Conservation (phyloP, 331 rosid genomes). For the Quercus phellos region DNA sequence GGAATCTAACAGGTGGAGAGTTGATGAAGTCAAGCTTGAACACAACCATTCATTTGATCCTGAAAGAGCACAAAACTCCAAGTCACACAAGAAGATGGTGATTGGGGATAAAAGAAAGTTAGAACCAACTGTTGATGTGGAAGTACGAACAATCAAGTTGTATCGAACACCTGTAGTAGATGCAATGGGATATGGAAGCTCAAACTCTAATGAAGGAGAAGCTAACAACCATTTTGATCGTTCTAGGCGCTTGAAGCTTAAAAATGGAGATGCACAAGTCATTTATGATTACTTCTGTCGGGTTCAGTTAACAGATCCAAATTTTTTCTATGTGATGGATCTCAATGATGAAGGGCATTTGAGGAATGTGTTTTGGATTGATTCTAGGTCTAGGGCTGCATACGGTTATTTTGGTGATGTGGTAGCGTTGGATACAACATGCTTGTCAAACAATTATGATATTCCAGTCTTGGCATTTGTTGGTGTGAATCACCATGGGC, state of each 20-base stretch:
- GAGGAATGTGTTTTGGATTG: constrained; percentile 85
- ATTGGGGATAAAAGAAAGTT: constrained; percentile 68
- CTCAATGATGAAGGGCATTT: constrained; percentile 78
- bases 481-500: constrained; percentile 91
- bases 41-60: constrained; percentile 96
- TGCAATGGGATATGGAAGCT: constrained; percentile 51
- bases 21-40: constrained; percentile 90
- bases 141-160: constrained; percentile 86
- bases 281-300: constrained; percentile 58
- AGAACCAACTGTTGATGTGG: constrained; percentile 75
- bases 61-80: constrained; percentile 89
- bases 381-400: constrained; percentile 82
- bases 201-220: constrained; percentile 61
- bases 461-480: constrained; percentile 70
- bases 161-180: constrained; percentile 62
- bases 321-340: constrained; percentile 82
- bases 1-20: constrained; percentile 86
- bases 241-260: constrained; percentile 61
- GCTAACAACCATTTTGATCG: constrained; percentile 28
- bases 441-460: constrained; percentile 72
- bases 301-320: constrained; percentile 67
- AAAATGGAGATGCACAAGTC: constrained; percentile 60
- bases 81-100: constrained; percentile 88
- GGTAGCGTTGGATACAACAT: constrained; percentile 67
- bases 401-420: constrained; percentile 77